Conservation (phyloP, 2,329 filamentous ascomycete species). For the Epichloe sylvatica region DNA sequence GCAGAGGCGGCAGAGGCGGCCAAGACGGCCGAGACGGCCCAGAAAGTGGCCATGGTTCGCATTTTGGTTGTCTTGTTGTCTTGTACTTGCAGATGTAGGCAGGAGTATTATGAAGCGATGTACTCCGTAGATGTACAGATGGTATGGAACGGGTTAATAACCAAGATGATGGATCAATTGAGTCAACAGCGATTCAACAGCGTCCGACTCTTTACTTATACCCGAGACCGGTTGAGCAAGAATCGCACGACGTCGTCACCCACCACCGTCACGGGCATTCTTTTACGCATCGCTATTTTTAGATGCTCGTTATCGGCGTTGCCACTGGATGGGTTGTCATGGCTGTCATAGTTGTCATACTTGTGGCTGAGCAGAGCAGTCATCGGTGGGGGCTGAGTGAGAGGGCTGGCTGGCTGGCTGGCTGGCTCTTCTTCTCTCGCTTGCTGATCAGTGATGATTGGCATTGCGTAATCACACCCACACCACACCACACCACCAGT, state of each 20-base stretch:
- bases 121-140: not conserved
- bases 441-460: too few relatives aligned
- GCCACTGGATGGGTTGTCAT: not conserved
- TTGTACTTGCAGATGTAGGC: not conserved
- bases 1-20: not conserved
- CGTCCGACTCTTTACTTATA: conserved; percentile 3
- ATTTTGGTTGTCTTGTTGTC: conserved; percentile 6
- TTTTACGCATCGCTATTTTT: conserved; percentile 3
- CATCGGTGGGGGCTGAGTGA: too few relatives aligned
- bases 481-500: too few relatives aligned
- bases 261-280: not conserved
- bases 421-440: too few relatives aligned
- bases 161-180: not conserved
- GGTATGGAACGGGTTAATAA: not conserved
- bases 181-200: not conserved
- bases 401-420: too few relatives aligned
- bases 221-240: not conserved
- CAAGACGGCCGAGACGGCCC: conserved; percentile 3
- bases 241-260: conserved; percentile 1
- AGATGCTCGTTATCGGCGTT: not conserved
- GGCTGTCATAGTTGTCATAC: too few relatives aligned
- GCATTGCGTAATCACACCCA: too few relatives aligned
- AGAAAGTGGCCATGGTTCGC: conserved; percentile 8
- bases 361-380: too few relatives aligned
- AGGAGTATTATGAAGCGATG: not conserved